Conservation (phyloP, 176 grass and related monocot species). For the Bromus sterilis region DNA sequence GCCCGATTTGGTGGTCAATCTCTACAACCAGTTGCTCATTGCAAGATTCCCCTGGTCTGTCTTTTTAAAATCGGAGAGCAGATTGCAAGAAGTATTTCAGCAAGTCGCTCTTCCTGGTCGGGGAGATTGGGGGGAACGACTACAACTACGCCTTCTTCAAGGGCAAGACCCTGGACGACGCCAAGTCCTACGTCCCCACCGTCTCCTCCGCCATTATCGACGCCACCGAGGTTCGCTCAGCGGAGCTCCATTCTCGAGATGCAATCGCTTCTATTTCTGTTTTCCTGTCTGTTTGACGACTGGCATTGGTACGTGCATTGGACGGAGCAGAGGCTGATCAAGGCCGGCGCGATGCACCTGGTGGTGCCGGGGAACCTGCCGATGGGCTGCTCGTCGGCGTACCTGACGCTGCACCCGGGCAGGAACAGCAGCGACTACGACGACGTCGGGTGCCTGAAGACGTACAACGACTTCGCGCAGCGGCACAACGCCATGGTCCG, state of each 20-base stretch:
- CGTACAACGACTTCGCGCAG: conserved; percentile 68
- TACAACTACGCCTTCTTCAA: conserved; percentile 83
- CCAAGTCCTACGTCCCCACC: conserved; percentile 58
- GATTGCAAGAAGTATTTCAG: conserved; percentile 71
- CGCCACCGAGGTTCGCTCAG: conserved; percentile 61
- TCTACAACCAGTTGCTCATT: not conserved
- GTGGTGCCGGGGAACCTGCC: conserved; percentile 86
- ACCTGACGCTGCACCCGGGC: conserved; percentile 61
- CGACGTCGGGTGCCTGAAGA: conserved; percentile 53
- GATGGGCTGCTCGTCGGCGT: conserved; percentile 77
- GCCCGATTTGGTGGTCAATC: not conserved
- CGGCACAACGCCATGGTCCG: conserved; percentile 71
- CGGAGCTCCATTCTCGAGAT: not conserved
- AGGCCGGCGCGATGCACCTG: conserved; percentile 59
- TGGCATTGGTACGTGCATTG: too few species aligned
- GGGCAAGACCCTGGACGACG: conserved; percentile 62
- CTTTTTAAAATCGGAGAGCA: not conserved
- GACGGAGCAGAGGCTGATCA: conserved; percentile 52
- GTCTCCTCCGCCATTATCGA: conserved; percentile 43
- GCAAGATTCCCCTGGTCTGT: not conserved
- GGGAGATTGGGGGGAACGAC: conserved; percentile 87
- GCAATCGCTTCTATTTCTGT: not conserved
- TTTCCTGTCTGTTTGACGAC: too few species aligned
- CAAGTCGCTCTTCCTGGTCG: conserved; percentile 66
- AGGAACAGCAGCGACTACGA: conserved; percentile 52